phyloP scores from a whole-genome alignment of 164 flowering plant species.

The Nelumbo lutea region DNA sequence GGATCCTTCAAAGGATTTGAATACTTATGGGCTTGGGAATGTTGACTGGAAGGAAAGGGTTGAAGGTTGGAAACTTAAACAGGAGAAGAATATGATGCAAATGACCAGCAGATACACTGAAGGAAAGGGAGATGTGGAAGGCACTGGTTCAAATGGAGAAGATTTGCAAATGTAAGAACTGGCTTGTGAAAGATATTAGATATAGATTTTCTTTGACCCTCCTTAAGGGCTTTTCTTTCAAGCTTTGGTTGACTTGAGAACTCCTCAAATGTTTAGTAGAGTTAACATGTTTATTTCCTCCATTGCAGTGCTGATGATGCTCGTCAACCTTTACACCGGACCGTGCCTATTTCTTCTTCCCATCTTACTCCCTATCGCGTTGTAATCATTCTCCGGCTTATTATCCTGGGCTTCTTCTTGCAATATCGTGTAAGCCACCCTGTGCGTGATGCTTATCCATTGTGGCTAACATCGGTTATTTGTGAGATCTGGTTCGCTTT shows the following conservation, averaged over 20 bases:
- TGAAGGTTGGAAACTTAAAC: constrained; percentile 95
- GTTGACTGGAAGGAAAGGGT: constrained; percentile 99
- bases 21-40: constrained; percentile 92
- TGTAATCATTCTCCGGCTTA: constrained; percentile 86
- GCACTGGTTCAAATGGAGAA: constrained; percentile 98
- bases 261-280: neutral
- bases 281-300: constrained; percentile 1
- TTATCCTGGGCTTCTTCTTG: constrained; percentile 84
- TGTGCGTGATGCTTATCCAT: constrained; percentile 79
- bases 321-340: constrained; percentile 81
- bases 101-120: constrained; percentile 61
- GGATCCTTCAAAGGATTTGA: constrained; percentile 91
- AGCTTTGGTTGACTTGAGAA: neutral
- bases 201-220: neutral
- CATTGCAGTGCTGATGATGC: constrained; percentile 81
- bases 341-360: constrained; percentile 79
- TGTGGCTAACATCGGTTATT: constrained; percentile 89
- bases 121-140: constrained; percentile 88
- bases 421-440: constrained; percentile 93
- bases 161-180: constrained; percentile 81
- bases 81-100: constrained; percentile 78
- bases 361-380: constrained; percentile 91
- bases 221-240: neutral
- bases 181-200: neutral
- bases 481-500: constrained; percentile 99